Conservation (phyloP, 257 asterid genomes). For the Petunia secreta region DNA sequence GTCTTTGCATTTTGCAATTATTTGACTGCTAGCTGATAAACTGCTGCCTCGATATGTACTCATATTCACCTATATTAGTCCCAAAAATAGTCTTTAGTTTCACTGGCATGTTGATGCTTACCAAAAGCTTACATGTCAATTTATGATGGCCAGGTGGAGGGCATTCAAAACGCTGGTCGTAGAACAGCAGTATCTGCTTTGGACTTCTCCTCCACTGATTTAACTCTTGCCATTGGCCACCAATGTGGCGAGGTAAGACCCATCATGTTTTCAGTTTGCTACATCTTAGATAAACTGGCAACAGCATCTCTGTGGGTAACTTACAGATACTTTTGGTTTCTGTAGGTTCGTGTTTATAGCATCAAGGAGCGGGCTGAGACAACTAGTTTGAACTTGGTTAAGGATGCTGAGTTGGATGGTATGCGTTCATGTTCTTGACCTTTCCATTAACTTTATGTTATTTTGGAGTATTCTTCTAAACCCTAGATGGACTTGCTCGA, state of each 20-base stretch:
- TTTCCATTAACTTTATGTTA: background rate
- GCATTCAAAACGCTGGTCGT: slow-evolving; percentile 57
- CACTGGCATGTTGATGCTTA: slow-evolving; percentile 26
- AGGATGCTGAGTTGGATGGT: slow-evolving; percentile 65
- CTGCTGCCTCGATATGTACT: slow-evolving; percentile 9
- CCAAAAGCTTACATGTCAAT: slow-evolving; percentile 13
- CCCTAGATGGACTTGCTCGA: background rate
- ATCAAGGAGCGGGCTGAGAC: slow-evolving; percentile 53
- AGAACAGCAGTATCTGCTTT: slow-evolving; percentile 68
- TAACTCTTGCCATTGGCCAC: slow-evolving; percentile 80
- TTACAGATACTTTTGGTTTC: slow-evolving; percentile 28
- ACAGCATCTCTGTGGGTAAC: slow-evolving; percentile 19
- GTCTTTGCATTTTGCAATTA: slow-evolving; percentile 46
- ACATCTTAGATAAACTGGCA: slow-evolving; percentile 12
- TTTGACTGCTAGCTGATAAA: slow-evolving; percentile 29
- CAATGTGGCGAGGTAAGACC: slow-evolving; percentile 79
- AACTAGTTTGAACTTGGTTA: slow-evolving; percentile 50
- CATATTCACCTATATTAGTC: slow-evolving; percentile 20
- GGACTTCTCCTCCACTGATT: slow-evolving; percentile 62
- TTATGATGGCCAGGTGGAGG: slow-evolving; percentile 53
- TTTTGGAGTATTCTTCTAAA: background rate
- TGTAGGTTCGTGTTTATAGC: slow-evolving; percentile 66
- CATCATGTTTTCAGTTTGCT: background rate
- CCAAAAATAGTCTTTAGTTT: slow-evolving; percentile 24
- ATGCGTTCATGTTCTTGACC: slow-evolving; percentile 28